Percentiles rank a stretch among this genome's conserved stretches.
phyloP scores from a whole-genome alignment of 2,329 filamentous ascomycete genomes.

The Aspergillus sp. region DNA sequence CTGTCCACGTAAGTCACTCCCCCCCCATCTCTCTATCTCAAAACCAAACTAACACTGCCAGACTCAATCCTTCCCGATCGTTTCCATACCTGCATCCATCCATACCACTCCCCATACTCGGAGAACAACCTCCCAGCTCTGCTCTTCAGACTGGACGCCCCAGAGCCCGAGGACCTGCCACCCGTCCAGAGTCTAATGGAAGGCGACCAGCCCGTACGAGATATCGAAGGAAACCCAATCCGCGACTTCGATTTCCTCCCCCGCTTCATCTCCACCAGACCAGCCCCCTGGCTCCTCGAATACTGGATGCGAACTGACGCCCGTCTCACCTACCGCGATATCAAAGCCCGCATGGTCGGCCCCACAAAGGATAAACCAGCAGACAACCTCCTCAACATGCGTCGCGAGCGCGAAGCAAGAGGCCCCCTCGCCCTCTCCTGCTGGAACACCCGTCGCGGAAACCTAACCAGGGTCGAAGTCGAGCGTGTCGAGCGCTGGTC shows the following conservation, averaged over 20 bases:
- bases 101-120: slow-evolving; percentile 14
- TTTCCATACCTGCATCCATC: slow-evolving; percentile 20
- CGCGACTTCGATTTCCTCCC: slow-evolving; percentile 22
- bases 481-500: slow-evolving; percentile 20
- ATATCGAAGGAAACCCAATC: slow-evolving; percentile 10
- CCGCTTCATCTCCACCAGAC: slow-evolving; percentile 20
- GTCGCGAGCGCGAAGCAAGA: slow-evolving; percentile 20
- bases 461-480: slow-evolving; percentile 16
- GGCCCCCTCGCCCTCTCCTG: slow-evolving; percentile 20
- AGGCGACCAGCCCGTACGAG: slow-evolving; percentile 7
- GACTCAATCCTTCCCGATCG: slow-evolving; percentile 6
- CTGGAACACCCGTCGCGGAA: slow-evolving; percentile 16
- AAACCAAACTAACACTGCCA: neutral
- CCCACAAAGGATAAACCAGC: slow-evolving; percentile 8
- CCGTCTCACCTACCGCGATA: slow-evolving; percentile 22
- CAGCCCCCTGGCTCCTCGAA: slow-evolving; percentile 24
- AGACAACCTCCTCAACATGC: slow-evolving; percentile 23
- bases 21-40: too few relatives aligned
- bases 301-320: slow-evolving; percentile 25
- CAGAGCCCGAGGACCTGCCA: neutral
- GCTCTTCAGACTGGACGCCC: slow-evolving; percentile 18
- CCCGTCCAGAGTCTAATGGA: slow-evolving; percentile 8
- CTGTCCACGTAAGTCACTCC: too few relatives aligned
- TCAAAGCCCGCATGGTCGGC: slow-evolving; percentile 24
- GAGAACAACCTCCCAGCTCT: slow-evolving; percentile 15